phyloP scores from a whole-genome alignment of 352 stramenopile genomes.

The Phytophthora rubi region DNA sequence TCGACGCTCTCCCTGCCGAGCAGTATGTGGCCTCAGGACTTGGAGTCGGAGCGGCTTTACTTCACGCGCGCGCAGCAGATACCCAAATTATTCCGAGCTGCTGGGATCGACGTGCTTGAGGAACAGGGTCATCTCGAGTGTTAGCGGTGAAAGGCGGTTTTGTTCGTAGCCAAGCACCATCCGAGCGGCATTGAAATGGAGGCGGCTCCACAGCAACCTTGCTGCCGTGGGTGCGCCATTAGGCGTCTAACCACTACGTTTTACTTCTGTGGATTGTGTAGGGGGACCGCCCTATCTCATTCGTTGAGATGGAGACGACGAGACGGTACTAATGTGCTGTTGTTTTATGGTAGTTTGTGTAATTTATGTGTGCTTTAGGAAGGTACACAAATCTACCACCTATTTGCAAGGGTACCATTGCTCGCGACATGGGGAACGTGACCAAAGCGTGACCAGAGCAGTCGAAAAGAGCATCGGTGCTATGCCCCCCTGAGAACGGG shows the following conservation, averaged over 20 bases:
- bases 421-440: background rate
- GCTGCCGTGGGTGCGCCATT: background rate
- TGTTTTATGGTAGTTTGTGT: background rate
- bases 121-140: no score
- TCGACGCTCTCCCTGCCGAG: no score
- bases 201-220: background rate
- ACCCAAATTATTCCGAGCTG: no score
- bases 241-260: background rate
- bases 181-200: background rate
- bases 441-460: background rate
- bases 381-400: background rate
- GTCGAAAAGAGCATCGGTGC: background rate
- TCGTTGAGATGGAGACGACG: slow-evolving; percentile 11
- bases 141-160: no score
- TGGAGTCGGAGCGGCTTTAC: no score
- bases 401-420: background rate
- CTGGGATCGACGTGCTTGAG: no score
- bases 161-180: no score
- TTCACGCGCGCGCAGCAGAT: no score
- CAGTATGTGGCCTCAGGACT: no score
- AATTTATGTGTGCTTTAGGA: background rate
- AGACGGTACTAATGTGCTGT: background rate
- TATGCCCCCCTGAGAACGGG: background rate
- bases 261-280: background rate
- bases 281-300: slow-evolving; percentile 2